Percentiles rank a stretch among this genome's conserved stretches.
Evolutionary conservation across 2,329 filamentous ascomycete species (phyloP).

Genomic region (Aspergillus texensis): DNA sequence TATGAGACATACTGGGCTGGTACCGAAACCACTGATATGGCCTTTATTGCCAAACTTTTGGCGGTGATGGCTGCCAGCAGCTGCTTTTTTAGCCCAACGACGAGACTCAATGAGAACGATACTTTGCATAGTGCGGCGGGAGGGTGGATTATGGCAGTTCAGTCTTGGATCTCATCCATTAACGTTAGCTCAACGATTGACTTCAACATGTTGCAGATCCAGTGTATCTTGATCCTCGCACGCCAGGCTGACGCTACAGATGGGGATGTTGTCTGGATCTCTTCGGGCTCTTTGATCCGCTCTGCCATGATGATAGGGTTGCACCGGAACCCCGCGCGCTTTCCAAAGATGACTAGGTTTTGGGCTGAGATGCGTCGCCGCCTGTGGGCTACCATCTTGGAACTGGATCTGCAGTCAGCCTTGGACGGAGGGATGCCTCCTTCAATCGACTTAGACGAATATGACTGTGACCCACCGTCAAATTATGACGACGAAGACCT

Average conservation of each 20-base stretch:
- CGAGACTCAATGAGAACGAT: constrained; percentile 24
- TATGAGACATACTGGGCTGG: constrained; percentile 59
- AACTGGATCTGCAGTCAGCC: constrained; percentile 44
- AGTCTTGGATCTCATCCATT: constrained; percentile 37
- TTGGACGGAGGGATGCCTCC: constrained; percentile 38
- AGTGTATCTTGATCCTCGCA: constrained; percentile 37
- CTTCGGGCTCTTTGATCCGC: constrained; percentile 43
- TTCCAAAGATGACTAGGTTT: constrained; percentile 38
- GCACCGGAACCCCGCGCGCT: constrained; percentile 41
- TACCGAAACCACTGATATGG: constrained; percentile 41
- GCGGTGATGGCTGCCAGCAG: constrained; percentile 45
- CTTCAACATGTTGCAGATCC: constrained; percentile 36
- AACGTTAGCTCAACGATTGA: constrained; percentile 34
- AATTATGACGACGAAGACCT: constrained; percentile 43
- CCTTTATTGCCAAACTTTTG: constrained; percentile 51
- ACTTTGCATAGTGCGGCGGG: constrained; percentile 53
- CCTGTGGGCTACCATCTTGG: constrained; percentile 49
- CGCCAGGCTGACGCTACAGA: constrained; percentile 35
- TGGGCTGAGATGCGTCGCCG: constrained; percentile 50
- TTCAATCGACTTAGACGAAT: constrained; percentile 38
- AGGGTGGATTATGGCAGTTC: constrained; percentile 41
- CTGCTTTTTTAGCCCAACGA: constrained; percentile 42
- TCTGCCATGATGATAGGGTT: constrained; percentile 47
- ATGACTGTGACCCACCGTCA: constrained; percentile 40
- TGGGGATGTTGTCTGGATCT: constrained; percentile 39